Evolutionary conservation across 2,329 filamentous ascomycete species (phyloP), one percentile per base, ranked within the genome.

Genomic region (Fusarium nematophilum): DNA sequence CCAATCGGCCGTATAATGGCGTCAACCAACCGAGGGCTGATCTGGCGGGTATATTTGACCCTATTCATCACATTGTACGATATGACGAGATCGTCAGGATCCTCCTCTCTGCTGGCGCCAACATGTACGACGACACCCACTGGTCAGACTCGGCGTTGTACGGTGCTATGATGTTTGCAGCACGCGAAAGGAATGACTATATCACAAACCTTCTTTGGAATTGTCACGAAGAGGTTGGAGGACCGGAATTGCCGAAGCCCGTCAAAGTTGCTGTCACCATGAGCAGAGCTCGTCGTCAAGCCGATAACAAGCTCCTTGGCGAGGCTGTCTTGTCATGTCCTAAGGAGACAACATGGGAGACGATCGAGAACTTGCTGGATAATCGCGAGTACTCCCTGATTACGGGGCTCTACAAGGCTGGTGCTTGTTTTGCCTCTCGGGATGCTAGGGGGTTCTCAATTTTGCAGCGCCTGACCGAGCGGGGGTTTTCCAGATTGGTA

Each of bases 41-140:
- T n/a, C n/a, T n/a, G n/a, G 13, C 15, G 9, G 13, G 36, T 3
- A 2, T 30, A 3, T 51, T 53, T 9, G 31, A 53, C 17, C 27
- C 40, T 7, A 38, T 31, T 2, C 37, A 39, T 53, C 17, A 49
- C 8, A 36, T 36, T 21, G 23, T 36, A 5, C 50, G 54, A 30
- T 60, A 42, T 5, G 60, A 65, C 13, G 63, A 57, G 17, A 65
- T 60, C 9, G 11, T 59, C 14, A 47, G 18, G 14, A 23, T 40
- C 33, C 33, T 66, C n/a, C 31, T 61, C 11, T 27, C 43, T 3
- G 54, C 60, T 34, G 52, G 55, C 7, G 54, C 36, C 8, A 52
- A 53, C 14, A 9, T 53, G 6, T 39, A 40, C 23, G 23, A 36
- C 3, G 9, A 18, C 2, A 37, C 13, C 0, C 14, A 57, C 14